These are phyloP conservation scores for Nitzschia inconspicua DNA, from an alignment of 108 stramenopile genomes.

Conservation along the genomic window DNA sequence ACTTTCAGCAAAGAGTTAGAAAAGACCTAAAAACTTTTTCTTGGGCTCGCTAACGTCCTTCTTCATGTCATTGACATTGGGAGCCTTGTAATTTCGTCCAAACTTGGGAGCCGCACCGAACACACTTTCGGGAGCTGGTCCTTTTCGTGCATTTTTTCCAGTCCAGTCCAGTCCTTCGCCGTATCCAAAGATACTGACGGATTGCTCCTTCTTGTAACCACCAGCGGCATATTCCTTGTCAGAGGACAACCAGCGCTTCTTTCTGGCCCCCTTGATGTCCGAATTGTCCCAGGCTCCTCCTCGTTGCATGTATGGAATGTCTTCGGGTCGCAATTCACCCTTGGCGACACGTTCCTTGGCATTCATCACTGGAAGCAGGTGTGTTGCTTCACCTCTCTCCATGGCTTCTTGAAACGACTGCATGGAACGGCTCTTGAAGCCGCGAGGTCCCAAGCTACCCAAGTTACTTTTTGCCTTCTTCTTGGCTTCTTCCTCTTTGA, in stretches of 20 bases:
- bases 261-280: conserved; percentile 62
- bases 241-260: conserved; percentile 49
- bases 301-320: conserved; percentile 75
- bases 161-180: conserved; percentile 83
- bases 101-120: conserved; percentile 50
- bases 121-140: conserved; percentile 45
- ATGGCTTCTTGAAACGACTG: conserved; percentile 81
- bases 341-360: conserved; percentile 49
- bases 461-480: conserved; percentile 42
- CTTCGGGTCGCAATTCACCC: conserved; percentile 59
- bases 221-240: conserved; percentile 73
- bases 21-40: conserved; percentile 70
- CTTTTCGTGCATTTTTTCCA: conserved; percentile 33
- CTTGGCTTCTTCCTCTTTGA: conserved; percentile 58
- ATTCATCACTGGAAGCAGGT: conserved; percentile 63
- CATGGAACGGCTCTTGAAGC: conserved; percentile 71
- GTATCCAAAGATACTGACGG: conserved; percentile 63
- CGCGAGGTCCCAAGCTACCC: conserved; percentile 55
- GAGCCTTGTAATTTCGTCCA: conserved; percentile 76
- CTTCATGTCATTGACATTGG: conserved; percentile 42
- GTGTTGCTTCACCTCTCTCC: conserved; percentile 64
- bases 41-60: conserved; percentile 27
- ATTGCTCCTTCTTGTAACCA: conserved; percentile 78
- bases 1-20: no score
- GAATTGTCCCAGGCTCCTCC: conserved; percentile 69